phyloP scores from a whole-genome alignment of 208 protist genomes.

The Leptomonas seymouri region DNA sequence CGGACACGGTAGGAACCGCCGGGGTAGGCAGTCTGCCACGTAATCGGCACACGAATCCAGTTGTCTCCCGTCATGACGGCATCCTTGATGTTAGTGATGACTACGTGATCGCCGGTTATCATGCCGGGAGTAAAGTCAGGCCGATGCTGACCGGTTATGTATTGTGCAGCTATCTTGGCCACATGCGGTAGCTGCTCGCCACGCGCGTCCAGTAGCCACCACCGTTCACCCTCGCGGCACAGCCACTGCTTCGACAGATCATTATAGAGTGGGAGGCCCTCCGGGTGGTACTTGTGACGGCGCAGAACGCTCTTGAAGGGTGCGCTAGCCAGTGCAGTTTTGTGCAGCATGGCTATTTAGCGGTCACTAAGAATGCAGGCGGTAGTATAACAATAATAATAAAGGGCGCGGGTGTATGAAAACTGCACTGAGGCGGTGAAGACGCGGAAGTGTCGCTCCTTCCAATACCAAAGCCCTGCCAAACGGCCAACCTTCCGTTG shows the following conservation, averaged over 20 bases:
- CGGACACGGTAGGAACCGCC: slow-evolving; percentile 91
- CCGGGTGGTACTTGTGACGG: slow-evolving; percentile 88
- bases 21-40: slow-evolving; percentile 92
- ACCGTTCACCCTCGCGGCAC: slow-evolving; percentile 87
- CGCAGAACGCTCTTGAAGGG: slow-evolving; percentile 92
- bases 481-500: too few relatives aligned
- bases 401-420: too few relatives aligned
- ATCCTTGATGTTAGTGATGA: slow-evolving; percentile 93
- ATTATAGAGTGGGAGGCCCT: slow-evolving; percentile 90
- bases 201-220: slow-evolving; percentile 90
- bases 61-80: slow-evolving; percentile 90
- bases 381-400: too few relatives aligned
- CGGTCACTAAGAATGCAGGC: too few relatives aligned
- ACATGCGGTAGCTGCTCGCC: slow-evolving; percentile 89
- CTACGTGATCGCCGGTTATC: slow-evolving; percentile 89
- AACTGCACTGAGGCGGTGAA: too few relatives aligned
- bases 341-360: slow-evolving; percentile 49
- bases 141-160: slow-evolving; percentile 91
- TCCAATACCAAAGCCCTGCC: too few relatives aligned
- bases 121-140: slow-evolving; percentile 91
- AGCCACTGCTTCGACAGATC: slow-evolving; percentile 93
- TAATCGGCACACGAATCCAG: slow-evolving; percentile 91
- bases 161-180: slow-evolving; percentile 80
- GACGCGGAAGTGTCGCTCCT: too few relatives aligned
- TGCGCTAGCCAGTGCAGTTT: slow-evolving; percentile 33